Evolutionary conservation across 306 rosid species (phyloP).

Genomic region (Benincasa hispida): DNA sequence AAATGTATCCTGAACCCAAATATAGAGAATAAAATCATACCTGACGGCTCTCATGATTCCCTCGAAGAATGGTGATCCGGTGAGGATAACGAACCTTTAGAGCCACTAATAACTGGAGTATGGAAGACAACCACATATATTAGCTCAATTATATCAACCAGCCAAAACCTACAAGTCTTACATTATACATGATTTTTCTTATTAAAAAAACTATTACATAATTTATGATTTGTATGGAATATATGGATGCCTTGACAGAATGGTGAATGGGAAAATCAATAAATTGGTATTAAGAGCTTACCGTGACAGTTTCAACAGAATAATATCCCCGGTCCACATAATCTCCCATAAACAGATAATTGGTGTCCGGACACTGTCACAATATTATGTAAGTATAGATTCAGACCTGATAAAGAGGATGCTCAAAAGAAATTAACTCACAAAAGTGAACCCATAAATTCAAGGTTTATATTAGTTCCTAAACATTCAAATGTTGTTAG

Average conservation of each 20-base stretch:
- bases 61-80: constrained; percentile 95
- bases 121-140: constrained; percentile 12
- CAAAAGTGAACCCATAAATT: not conserved
- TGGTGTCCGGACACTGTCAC: constrained; percentile 93
- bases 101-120: constrained; percentile 83
- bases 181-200: not conserved
- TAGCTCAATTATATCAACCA: constrained; percentile 6
- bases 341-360: constrained; percentile 98
- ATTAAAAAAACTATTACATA: not conserved
- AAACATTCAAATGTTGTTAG: not conserved
- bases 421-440: not conserved
- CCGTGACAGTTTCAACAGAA: constrained; percentile 98
- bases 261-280: not conserved
- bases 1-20: not conserved
- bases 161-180: constrained; percentile 5
- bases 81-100: constrained; percentile 89
- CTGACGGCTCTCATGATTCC: constrained; percentile 99
- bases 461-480: not conserved
- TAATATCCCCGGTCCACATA: constrained; percentile 99
- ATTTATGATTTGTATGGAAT: not conserved
- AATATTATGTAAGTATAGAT: not conserved
- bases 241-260: not conserved
- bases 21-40: constrained; percentile 25
- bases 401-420: not conserved
- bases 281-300: constrained; percentile 25